Conservation (phyloP, 306 rosid species). For the Begonia peltatifolia region DNA sequence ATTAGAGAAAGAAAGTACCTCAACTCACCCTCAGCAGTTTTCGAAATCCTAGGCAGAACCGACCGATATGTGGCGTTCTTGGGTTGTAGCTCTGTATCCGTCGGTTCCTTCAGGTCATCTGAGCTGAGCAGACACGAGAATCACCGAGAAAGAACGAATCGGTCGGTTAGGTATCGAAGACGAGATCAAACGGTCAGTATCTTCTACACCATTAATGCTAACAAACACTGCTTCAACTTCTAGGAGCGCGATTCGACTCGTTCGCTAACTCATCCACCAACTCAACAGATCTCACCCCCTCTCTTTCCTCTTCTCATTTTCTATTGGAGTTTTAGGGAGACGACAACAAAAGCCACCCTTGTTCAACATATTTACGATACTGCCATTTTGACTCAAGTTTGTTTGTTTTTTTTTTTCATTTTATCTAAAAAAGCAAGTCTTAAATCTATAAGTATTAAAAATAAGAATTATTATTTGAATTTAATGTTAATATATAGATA, state of each 20-base stretch:
- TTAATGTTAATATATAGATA: too few relatives aligned
- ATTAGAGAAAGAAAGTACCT: conserved; percentile 31
- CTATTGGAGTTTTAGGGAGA: not conserved
- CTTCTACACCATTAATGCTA: conserved; percentile 17
- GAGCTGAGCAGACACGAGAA: conserved; percentile 14
- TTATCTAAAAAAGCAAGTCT: too few relatives aligned
- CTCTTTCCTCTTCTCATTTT: not conserved
- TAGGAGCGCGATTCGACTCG: conserved; percentile 20
- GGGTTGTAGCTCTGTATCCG: conserved; percentile 6
- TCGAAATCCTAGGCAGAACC: conserved; percentile 4
- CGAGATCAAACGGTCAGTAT: conserved; percentile 51
- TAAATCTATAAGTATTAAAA: too few relatives aligned
- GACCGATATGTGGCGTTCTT: not conserved
- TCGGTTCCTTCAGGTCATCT: conserved; percentile 16
- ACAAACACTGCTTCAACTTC: conserved; percentile 5
- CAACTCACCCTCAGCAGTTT: conserved; percentile 4
- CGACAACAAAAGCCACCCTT: too few relatives aligned
- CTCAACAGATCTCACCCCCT: not conserved
- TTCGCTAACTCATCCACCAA: not conserved
- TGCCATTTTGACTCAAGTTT: too few relatives aligned
- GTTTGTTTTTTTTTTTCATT: too few relatives aligned
- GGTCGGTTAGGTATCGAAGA: conserved; percentile 23
- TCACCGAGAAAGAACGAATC: conserved; percentile 7
- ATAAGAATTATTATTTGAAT: too few relatives aligned
- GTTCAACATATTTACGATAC: too few relatives aligned